Conservation (phyloP, 148 eudicot species). For the Nyssa sinensis region DNA sequence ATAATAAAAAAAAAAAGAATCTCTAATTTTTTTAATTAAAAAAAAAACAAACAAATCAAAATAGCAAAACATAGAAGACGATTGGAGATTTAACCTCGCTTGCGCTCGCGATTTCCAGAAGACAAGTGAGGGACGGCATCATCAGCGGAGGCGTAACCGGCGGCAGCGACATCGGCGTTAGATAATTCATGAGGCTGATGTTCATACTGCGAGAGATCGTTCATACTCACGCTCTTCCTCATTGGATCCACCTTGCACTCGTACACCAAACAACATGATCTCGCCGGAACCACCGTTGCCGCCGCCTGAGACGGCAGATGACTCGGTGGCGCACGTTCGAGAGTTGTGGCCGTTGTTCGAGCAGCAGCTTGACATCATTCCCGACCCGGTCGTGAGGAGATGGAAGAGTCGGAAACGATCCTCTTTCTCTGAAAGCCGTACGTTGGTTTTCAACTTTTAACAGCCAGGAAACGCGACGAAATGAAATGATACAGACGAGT, state of each 20-base stretch:
- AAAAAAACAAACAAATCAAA: no score
- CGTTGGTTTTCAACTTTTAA: no score
- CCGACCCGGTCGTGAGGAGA: no score
- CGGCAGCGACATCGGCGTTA: slow-evolving; percentile 14
- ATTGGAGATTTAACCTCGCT: slow-evolving; percentile 52
- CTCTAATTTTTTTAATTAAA: background rate
- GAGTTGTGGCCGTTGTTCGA: no score
- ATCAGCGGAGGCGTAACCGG: slow-evolving; percentile 70
- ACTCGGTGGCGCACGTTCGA: no score
- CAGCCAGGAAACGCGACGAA: no score
- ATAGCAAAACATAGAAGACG: background rate
- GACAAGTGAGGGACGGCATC: slow-evolving; percentile 40
- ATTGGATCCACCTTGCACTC: slow-evolving; percentile 65
- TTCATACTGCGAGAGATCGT: slow-evolving; percentile 63
- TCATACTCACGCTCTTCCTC: slow-evolving; percentile 79
- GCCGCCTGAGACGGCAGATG: no score
- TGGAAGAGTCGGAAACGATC: no score
- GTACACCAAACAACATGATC: slow-evolving; percentile 71
- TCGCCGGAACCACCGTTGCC: slow-evolving; percentile 37
- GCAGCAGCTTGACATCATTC: no score
- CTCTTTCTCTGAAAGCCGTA: no score
- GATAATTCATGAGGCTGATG: slow-evolving; percentile 28
- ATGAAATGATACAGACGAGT: no score
- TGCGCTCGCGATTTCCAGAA: slow-evolving; percentile 50
- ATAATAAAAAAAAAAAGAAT: background rate